phyloP scores from a whole-genome alignment of 805 yeast genomes.

The Candida rishiriensis region DNA sequence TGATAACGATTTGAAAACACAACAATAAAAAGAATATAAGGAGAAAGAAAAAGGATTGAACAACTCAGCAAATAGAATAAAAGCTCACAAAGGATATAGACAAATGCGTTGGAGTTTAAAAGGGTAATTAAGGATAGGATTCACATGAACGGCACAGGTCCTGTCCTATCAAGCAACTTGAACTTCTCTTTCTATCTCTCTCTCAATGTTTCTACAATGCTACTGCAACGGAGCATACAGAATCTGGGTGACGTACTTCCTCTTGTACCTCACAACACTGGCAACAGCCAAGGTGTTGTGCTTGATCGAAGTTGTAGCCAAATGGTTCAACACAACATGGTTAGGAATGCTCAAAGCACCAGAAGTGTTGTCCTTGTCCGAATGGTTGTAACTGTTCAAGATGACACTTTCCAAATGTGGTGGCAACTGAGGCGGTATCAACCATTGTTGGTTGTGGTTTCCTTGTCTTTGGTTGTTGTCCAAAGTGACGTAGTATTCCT shows the following conservation, averaged over 20 bases:
- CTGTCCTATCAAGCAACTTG: too few relatives aligned
- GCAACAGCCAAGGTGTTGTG: constrained; percentile 94
- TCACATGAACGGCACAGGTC: too few relatives aligned
- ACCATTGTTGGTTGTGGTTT: constrained; percentile 49
- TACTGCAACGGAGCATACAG: constrained; percentile 80
- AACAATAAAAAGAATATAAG: too few relatives aligned
- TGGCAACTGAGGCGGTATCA: constrained; percentile 94
- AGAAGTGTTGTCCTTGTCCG: constrained; percentile 72
- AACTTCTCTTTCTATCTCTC: too few relatives aligned
- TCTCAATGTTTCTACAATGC: background rate
- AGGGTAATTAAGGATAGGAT: too few relatives aligned
- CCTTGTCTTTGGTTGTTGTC: constrained; percentile 56
- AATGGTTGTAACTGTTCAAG: constrained; percentile 61
- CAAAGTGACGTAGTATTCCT: constrained; percentile 72
- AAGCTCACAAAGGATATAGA: too few relatives aligned
- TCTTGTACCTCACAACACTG: constrained; percentile 79
- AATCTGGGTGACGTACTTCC: constrained; percentile 88
- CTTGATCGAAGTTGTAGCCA: constrained; percentile 93
- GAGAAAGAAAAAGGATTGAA: background rate
- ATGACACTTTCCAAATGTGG: constrained; percentile 95
- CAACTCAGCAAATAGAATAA: too few relatives aligned
- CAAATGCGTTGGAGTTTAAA: too few relatives aligned
- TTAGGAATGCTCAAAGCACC: constrained; percentile 93
- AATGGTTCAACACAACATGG: constrained; percentile 88
- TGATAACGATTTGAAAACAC: too few relatives aligned